Base-by-base conservation (phyloP, 2,329 filamentous ascomycete species). In the Penicillium italicum region DNA sequence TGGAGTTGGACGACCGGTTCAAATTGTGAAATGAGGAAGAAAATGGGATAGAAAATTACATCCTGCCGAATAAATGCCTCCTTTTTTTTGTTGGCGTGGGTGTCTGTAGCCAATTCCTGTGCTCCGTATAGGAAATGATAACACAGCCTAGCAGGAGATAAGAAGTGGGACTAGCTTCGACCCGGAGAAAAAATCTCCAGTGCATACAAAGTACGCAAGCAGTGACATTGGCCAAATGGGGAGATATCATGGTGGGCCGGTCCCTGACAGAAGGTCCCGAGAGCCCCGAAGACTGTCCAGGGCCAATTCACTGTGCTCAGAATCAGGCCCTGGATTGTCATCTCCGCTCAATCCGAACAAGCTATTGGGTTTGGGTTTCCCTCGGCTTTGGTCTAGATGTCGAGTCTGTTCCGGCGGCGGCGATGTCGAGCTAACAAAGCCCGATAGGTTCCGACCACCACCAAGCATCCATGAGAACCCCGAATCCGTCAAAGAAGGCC, bases 391-490 rank as follows among this genome's bases (percentile, higher is more conserved):
- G 59, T 71, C 63, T 18, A 56, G 62, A 33, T 72, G 69, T 53
- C 74, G 70, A 53, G 71, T 72, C 56, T 76, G 73, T 55, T 79
- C 76, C 34, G 76, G 76, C 14, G 74, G 72, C 28, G 71, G 68
- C n/a, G 76, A 76, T 18, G 71, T 73, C 16, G 75, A 74, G 49
- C 73, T 74, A 40, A 79, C 76, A 66, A 79, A 79, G 30, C 71
- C 73, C 10, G 75, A 77, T 26, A 76, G 69, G 49, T 73, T 72
- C 40, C 74, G 70, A 54, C 71, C 70, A 43, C 77, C 74, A 34
- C 77, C 78, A 36, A 80, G 69, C 76, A 80, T 80, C 75, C 78
- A 80, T 12, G 78, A 79, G 54, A 79, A 80, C 24, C 76, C 76
- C 18, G 78, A 75, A 47, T 79, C 71, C 34, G 74, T 71, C 46